phyloP scores from a whole-genome alignment of 2,329 filamentous ascomycete species.

The Ceratocystis huliohia region DNA sequence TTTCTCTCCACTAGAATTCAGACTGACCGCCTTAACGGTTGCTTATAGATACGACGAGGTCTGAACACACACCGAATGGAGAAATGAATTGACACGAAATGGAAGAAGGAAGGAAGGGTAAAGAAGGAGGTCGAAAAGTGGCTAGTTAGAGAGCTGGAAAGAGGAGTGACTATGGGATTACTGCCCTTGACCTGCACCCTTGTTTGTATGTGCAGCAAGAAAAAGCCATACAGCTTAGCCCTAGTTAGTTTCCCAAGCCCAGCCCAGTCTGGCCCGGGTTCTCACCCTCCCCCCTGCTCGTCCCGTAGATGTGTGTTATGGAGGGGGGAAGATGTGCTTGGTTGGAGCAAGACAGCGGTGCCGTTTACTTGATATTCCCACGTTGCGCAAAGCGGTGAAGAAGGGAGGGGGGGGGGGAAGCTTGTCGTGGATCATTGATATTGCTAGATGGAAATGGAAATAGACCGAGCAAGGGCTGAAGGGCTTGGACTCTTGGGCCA shows the following conservation, averaged over 20 bases:
- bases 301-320: not conserved
- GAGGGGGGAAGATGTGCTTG: not conserved
- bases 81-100: not conserved
- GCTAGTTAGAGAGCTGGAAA: not conserved
- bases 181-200: not conserved
- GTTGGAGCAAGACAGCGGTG: not conserved
- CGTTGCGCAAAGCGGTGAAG: constrained; percentile 8
- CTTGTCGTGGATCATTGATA: not conserved
- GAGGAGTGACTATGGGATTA: not conserved
- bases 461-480: not conserved
- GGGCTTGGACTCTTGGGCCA: not conserved
- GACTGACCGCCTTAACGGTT: not conserved
- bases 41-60: constrained; percentile 1
- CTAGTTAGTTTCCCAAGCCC: not conserved
- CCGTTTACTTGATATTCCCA: not conserved
- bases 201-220: not conserved
- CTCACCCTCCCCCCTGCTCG: not conserved
- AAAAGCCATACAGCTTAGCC: not conserved
- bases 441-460: not conserved
- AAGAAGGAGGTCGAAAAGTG: not conserved
- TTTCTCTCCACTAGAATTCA: not conserved
- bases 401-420: not conserved
- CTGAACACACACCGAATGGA: not conserved
- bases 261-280: no score
- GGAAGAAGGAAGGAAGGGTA: not conserved